Base-by-base conservation (phyloP, 805 yeast genomes). In the Starmerella ratchasimensis region DNA sequence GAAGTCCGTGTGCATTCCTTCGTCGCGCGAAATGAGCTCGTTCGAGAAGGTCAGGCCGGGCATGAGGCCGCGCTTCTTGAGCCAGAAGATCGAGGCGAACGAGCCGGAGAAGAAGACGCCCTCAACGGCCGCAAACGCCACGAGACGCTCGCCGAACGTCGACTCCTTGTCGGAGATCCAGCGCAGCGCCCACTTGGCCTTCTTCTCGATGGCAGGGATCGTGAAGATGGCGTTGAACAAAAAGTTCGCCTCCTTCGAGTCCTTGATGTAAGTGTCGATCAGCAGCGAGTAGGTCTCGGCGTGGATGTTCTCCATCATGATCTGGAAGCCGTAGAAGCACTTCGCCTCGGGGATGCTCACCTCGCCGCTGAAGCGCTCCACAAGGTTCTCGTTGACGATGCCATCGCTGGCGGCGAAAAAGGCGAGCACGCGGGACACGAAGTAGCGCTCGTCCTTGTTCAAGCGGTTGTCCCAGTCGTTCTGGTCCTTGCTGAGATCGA, bases 361-460 rank as follows among this genome's bases (percentile, higher is more conserved):
- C 65, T 88, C 97, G 48, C 94, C 94, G 41, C 93, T 78, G 67
- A 88, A 88, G 60, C 93, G 86, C 65, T 88, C 97, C 45, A 88
- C 95, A 60, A 88, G 72, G 65, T 88, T 88, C 68, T 88, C 98
- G 59, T 32, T 90, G 51, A 88, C 98, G 50, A 88, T 84, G 61
- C 98, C 98, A 61, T 88, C 98, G 31, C 94, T 81, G 31, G 98
- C 98, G 48, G 98, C 98, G 56, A 88, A 88, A 70, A 90, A 88
- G 14, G 98, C 98, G 50, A 88, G 68, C 37, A 88, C 93, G 61
- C 94, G 75, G 13, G 95, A 81, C 51, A 88, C 69, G 63, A 88
- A 88, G 65, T 64, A 90, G 55, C 93, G 74, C 69, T 88, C 98
- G 60, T 86, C 88, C 41, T 81, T 90, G 58, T 69, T 86, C 68